Base-by-base conservation (phyloP, 305 asterid genomes). In the Solanum aculeatissimum region DNA sequence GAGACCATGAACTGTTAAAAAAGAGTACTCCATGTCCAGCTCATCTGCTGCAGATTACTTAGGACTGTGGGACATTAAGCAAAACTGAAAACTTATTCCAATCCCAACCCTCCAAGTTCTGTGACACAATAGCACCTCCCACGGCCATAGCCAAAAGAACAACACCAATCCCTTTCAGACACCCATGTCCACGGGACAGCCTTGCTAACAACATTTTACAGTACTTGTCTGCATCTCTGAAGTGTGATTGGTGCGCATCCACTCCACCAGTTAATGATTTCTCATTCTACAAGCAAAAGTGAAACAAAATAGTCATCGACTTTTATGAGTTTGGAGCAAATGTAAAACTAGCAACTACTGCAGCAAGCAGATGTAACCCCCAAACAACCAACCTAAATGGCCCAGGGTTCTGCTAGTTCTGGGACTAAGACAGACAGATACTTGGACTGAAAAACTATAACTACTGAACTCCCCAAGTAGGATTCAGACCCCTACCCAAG, bases 221-320 rank as follows among this genome's bases (percentile, higher is more conserved):
- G 89, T 91, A 90, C 82, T 89, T 93, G 74, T 92, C 95, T 3
- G 98, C 95, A n/a, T 96, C 95, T 90, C 87, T 91, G 80, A 89
- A 89, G 49, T 49, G 47, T 71, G 86, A 87, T 87, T 84, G 92
- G 70, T 54, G 91, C 84, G 23, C 92, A 74, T 88, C 94, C 53
- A 81, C 91, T 66, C 87, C 95, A 21, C 86, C 92, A 45, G 74
- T 88, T 58, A 89, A 66, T 49, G 92, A 94, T 87, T 91, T 87
- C 91, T 92, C 94, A 82, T 95, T 95, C 98, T 95, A 91, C 81
- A 70, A 47, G 87, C 45, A 63, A 35, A n/a, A 25, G n/a, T 35
- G 4, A 27, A 4, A 25, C 66, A 47, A 23, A 27, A 47, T 25
- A 49, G 82, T 75, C 63, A 75, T 49, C 18, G 63, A 77, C 63